Conservation (phyloP, 73 alveolate genomes). For the Paramecium pentaurelia region DNA sequence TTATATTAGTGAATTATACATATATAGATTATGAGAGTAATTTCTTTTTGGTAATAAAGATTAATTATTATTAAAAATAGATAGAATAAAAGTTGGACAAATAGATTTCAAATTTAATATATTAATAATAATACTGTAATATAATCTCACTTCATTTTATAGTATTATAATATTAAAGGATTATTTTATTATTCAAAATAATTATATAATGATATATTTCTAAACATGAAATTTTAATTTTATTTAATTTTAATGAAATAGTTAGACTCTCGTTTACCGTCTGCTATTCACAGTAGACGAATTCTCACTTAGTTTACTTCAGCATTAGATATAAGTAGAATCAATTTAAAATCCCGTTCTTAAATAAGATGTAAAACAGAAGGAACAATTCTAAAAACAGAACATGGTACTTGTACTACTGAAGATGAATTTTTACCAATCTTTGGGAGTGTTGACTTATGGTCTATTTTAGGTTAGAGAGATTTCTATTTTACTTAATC, state of each 20-base stretch:
- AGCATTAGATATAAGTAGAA: not conserved
- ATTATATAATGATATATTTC: not conserved
- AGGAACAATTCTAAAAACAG: constrained; percentile 1
- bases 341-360: not conserved
- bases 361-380: not conserved
- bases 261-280: not conserved
- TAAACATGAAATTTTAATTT: not conserved
- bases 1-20: too few species aligned
- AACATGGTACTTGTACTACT: constrained; percentile 43
- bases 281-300: not conserved
- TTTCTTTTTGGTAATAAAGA: too few species aligned
- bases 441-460: not conserved
- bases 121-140: not conserved
- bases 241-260: not conserved
- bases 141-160: not conserved
- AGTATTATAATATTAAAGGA: not conserved
- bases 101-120: too few species aligned
- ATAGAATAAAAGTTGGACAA: too few species aligned
- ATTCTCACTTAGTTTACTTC: not conserved
- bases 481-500: constrained; percentile 2
- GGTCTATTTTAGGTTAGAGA: not conserved
- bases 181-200: not conserved
- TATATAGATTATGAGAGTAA: too few species aligned
- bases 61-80: too few species aligned
- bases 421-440: constrained; percentile 1